These are phyloP conservation scores for Rutstroemia sydowiana DNA, from an alignment of 2,329 filamentous ascomycete species.

Conservation along the genomic window DNA sequence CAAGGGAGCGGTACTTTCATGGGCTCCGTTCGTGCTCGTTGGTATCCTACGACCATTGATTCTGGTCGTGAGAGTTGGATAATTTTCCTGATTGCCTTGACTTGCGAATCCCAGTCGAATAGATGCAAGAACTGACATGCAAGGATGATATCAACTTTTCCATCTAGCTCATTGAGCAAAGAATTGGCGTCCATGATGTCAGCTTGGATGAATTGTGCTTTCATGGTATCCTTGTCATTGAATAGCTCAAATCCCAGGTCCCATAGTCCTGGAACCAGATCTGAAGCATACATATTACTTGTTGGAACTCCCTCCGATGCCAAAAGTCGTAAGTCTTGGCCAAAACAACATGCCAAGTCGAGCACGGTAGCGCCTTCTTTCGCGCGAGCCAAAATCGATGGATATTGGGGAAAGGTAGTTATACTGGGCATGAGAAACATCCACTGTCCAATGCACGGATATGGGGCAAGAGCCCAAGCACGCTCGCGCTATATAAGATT, in stretches of 20 bases:
- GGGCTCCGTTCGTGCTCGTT: conserved; percentile 19
- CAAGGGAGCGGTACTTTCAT: not conserved
- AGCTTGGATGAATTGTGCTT: conserved; percentile 27
- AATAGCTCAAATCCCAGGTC: conserved; percentile 33
- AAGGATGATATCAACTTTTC: conserved; percentile 13
- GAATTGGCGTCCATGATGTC: conserved; percentile 26
- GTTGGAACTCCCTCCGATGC: conserved; percentile 29
- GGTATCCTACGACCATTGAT: conserved; percentile 8
- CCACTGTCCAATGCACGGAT: conserved; percentile 21
- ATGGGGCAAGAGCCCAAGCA: conserved; percentile 17
- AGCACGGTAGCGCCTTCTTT: conserved; percentile 18
- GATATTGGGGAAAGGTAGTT: conserved; percentile 1
- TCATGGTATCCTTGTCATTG: conserved; percentile 28
- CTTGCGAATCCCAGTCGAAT: conserved; percentile 6
- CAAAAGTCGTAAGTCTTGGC: conserved; percentile 32
- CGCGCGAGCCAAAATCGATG: not conserved
- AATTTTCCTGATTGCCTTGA: conserved; percentile 25
- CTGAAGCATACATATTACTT: conserved; percentile 27
- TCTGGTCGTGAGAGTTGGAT: conserved; percentile 1
- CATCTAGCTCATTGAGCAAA: conserved; percentile 19
- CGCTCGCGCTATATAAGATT: conserved; percentile 12
- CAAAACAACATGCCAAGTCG: conserved; percentile 34
- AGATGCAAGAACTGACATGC: conserved; percentile 11
- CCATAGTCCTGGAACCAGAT: conserved; percentile 28
- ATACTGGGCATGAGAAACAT: conserved; percentile 17